phyloP scores from a whole-genome alignment of 1,139 yeast genomes.

The Hansenula lynferdii region DNA sequence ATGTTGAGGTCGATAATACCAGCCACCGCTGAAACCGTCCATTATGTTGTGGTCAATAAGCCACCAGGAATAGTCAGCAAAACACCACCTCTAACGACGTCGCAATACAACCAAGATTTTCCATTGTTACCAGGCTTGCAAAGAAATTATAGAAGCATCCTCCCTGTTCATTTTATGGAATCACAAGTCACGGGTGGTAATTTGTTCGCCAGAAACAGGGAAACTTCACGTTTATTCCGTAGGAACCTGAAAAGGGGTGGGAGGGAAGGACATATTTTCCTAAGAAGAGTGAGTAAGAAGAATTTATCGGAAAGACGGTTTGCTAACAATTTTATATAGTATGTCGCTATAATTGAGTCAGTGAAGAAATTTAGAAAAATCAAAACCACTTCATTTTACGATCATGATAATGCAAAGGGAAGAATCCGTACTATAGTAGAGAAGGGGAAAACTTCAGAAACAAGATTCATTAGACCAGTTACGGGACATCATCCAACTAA shows the following conservation, averaged over 20 bases:
- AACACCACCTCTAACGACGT: too few species aligned
- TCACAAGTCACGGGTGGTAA: slow-evolving; percentile 34
- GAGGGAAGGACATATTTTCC: slow-evolving; percentile 26
- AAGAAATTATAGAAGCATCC: too few species aligned
- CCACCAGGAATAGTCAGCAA: slow-evolving; percentile 15
- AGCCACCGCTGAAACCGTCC: neutral
- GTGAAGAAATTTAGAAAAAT: too few species aligned
- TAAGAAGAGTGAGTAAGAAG: slow-evolving; percentile 14
- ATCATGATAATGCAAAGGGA: too few species aligned
- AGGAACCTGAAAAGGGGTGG: slow-evolving; percentile 28
- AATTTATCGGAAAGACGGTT: neutral
- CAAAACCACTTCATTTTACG: too few species aligned
- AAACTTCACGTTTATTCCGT: slow-evolving; percentile 27
- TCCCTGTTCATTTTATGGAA: slow-evolving; percentile 34
- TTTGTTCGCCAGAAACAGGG: slow-evolving; percentile 27
- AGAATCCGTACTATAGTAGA: too few species aligned
- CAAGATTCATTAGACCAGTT: too few species aligned
- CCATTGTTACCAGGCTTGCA: neutral
- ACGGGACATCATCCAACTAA: too few species aligned
- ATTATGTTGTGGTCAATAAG: slow-evolving; percentile 15
- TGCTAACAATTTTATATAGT: neutral
- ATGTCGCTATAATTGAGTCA: too few species aligned
- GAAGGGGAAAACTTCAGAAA: too few species aligned
- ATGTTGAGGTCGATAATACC: neutral
- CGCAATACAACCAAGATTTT: neutral